Percentiles rank a stretch among this genome's conserved stretches.
Conservation (phyloP, 1,284 basidiomycete species). For the Marasmius tenuissimus region DNA sequence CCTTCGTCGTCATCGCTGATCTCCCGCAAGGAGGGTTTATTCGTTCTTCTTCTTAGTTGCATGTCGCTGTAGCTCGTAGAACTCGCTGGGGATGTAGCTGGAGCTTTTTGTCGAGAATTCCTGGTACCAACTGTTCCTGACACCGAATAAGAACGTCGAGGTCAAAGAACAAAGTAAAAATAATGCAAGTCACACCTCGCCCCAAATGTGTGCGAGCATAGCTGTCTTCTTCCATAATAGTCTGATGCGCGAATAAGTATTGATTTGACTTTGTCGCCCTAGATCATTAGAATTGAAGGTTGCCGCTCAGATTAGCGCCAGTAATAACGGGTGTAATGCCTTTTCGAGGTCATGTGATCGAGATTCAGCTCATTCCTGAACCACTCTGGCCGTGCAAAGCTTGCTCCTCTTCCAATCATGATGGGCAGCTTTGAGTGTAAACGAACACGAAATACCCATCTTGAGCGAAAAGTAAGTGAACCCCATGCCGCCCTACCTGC, state of each 20-base stretch:
- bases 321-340: no score
- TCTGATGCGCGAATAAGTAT: not conserved
- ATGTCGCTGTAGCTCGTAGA: not conserved
- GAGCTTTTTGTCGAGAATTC: not conserved
- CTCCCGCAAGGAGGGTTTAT: not conserved
- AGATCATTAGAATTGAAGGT: not conserved
- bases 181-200: not conserved
- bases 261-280: not conserved
- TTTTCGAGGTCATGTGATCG: no score
- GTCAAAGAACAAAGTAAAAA: not conserved
- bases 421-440: no score
- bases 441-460: no score
- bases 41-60: constrained; percentile 1
- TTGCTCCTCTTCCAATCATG: no score
- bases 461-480: no score
- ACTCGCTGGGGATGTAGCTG: not conserved
- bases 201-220: constrained; percentile 1
- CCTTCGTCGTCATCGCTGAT: constrained; percentile 22
- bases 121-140: not conserved
- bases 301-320: no score
- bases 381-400: no score
- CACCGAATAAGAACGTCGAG: not conserved
- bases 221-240: constrained; percentile 2
- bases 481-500: no score
- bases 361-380: no score